phyloP scores from a whole-genome alignment of 768 basidiomycete genomes.

The Tephrocybe sp. region DNA sequence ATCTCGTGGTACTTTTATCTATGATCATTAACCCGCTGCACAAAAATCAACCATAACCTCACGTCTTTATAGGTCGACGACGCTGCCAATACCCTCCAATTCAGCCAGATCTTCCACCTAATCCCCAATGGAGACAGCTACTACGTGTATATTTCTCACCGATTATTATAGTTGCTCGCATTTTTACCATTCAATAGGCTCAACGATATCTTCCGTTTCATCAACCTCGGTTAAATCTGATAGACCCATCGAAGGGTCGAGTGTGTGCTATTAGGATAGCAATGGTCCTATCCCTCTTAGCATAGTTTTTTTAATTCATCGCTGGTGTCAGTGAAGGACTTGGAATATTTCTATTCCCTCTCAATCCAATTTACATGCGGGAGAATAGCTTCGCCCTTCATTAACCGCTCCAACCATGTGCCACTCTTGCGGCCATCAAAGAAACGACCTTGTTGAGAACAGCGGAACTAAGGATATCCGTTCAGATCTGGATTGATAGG shows the following conservation, averaged over 20 bases:
- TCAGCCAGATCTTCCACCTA: conserved; percentile 93
- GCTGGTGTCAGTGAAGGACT: conserved; percentile 8
- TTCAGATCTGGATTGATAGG: too few relatives aligned
- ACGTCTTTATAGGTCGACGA: conserved; percentile 84
- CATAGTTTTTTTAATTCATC: conserved; percentile 10
- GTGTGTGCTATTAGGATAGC: too few relatives aligned
- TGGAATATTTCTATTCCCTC: too few relatives aligned
- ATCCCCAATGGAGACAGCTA: conserved; percentile 70
- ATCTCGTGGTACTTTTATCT: conserved; percentile 56
- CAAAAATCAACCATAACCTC: conserved; percentile 6
- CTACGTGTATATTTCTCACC: conserved; percentile 91
- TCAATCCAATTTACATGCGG: too few relatives aligned
- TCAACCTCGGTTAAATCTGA: conserved; percentile 66
- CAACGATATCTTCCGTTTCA: conserved; percentile 93
- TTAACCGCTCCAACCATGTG: too few relatives aligned
- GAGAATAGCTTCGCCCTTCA: too few relatives aligned
- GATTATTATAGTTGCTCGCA: too few relatives aligned
- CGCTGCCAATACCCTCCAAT: conserved; percentile 73
- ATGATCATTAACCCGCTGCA: background rate
- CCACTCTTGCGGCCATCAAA: too few relatives aligned
- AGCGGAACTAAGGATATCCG: too few relatives aligned
- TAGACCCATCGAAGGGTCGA: conserved; percentile 4
- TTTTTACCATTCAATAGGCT: conserved; percentile 52
- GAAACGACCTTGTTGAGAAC: too few relatives aligned
- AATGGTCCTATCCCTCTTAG: background rate